Percentiles rank a stretch among this genome's conserved stretches.
phyloP scores from a whole-genome alignment of 129 eudicot species.

The Chrysanthemum makinoi region DNA sequence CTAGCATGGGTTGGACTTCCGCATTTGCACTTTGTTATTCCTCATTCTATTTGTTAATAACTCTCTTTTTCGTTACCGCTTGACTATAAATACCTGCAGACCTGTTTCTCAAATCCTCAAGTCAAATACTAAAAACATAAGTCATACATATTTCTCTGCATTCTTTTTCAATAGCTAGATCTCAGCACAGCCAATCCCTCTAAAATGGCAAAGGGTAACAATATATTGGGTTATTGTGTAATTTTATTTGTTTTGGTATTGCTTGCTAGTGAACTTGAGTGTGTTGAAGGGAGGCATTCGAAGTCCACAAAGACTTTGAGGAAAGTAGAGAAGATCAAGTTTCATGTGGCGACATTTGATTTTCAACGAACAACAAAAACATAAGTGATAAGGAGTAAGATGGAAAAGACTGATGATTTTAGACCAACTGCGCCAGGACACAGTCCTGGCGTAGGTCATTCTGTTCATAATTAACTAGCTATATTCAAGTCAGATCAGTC shows the following conservation, averaged over 20 bases:
- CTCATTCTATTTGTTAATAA: too few species aligned
- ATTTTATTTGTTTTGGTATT: constrained; percentile 20
- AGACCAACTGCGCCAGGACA: constrained; percentile 68
- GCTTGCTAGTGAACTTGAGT: constrained; percentile 20
- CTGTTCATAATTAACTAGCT: too few species aligned
- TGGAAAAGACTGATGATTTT: constrained; percentile 33
- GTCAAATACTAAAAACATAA: constrained; percentile 10
- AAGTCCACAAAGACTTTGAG: constrained; percentile 8
- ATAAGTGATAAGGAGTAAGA: constrained; percentile 14
- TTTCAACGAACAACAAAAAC: neutral
- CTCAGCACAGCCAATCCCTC: neutral
- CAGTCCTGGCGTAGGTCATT: constrained; percentile 68
- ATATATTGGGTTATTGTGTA: constrained; percentile 14
- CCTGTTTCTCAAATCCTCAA: neutral
- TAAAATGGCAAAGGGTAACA: constrained; percentile 24
- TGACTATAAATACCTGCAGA: constrained; percentile 17
- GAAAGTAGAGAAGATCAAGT: constrained; percentile 5
- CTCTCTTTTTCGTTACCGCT: neutral
- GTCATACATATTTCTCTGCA: neutral
- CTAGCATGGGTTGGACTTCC: constrained; percentile 22
- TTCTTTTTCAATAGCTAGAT: neutral
- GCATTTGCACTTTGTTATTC: neutral
- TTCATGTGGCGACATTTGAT: neutral
- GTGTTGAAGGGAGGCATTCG: constrained; percentile 22
- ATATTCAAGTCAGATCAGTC: too few species aligned